Base-by-base conservation (phyloP, 169 alveolate genomes). In the Plasmodium gallinaceum region DNA sequence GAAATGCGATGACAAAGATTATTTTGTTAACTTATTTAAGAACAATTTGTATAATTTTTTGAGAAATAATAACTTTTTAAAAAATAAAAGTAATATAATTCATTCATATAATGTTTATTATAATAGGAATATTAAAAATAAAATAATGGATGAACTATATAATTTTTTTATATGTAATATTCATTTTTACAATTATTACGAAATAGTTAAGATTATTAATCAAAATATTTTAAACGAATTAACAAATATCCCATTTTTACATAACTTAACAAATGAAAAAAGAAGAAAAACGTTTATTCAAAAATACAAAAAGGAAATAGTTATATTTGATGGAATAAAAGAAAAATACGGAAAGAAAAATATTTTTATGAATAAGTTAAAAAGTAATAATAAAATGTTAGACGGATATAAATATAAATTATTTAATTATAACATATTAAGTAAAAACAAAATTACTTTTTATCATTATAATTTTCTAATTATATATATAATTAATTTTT, bases 21-120 rank as follows among this genome's bases (percentile, higher is more conserved):
- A 20, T 52, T 14, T 43, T 24, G 7, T 26, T 10, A 42, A 20
- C 8, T 14, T 69, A 5, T 69, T 45, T 45, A 69, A 46, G 45
- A 2, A 46, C 5, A 69, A 69, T n/a, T n/a, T 69, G 32, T 69
- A 69, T 20, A 16, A 32, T 52, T 69, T 69, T 54, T n/a, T 69
- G 78, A 45, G 78, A 54, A 62, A 69, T 26, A 69, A 18, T 16
- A 18, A 46, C 24, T 32, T 32, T 32, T 32, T 32, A 32, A 32
- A 32, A 32, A 32, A 32, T 32, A 4, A 32, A 32, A 32, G 39
- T 32, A 32, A 32, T 32, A 32, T 32, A 32, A 2, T 69, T 4
- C 0, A 9, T 9, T n/a, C 43, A 37, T 69, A 43, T 54, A 69
- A 39, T 12, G 8, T 24, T 1, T 45, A 43, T 32, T 16, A 46